Evolutionary conservation across 129 eudicot species (phyloP).

Genomic region (Artemisia argyi): DNA sequence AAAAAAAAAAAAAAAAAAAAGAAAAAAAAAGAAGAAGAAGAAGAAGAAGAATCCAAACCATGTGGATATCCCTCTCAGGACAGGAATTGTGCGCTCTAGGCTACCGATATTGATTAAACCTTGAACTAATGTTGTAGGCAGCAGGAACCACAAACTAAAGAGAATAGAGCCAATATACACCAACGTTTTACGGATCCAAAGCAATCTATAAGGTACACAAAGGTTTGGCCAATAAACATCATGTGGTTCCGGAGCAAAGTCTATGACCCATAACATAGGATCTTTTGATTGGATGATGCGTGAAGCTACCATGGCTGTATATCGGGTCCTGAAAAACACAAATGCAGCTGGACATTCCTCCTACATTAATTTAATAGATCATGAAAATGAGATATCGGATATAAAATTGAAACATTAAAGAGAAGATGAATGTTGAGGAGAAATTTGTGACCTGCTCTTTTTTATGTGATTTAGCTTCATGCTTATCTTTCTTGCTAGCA

Average conservation of each 20-base stretch:
- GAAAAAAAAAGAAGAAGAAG: not conserved
- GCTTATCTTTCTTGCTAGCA: slow-evolving; percentile 31
- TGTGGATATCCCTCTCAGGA: slow-evolving; percentile 42
- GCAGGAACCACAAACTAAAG: slow-evolving; percentile 67
- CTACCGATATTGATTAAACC: slow-evolving; percentile 58
- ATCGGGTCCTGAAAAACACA: slow-evolving; percentile 85
- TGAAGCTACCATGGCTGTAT: slow-evolving; percentile 88
- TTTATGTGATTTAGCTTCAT: slow-evolving; percentile 36
- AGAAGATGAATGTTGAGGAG: too few species aligned
- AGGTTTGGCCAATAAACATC: slow-evolving; percentile 86
- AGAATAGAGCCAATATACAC: slow-evolving; percentile 60
- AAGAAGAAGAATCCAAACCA: slow-evolving; percentile 57
- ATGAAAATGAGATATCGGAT: not conserved
- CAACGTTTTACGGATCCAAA: slow-evolving; percentile 83
- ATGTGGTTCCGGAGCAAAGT: slow-evolving; percentile 82
- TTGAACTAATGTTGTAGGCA: slow-evolving; percentile 79
- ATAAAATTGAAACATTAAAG: not conserved
- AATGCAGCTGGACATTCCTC: slow-evolving; percentile 96
- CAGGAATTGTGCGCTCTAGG: slow-evolving; percentile 54
- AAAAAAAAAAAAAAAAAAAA: not conserved
- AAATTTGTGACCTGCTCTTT: slow-evolving; percentile 49
- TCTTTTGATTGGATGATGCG: slow-evolving; percentile 65
- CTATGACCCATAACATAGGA: slow-evolving; percentile 92
- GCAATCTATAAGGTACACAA: slow-evolving; percentile 64
- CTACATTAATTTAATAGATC: slow-evolving; percentile 39